Conservation (phyloP, 2,329 filamentous ascomycete genomes). For the Penicillium sp. region DNA sequence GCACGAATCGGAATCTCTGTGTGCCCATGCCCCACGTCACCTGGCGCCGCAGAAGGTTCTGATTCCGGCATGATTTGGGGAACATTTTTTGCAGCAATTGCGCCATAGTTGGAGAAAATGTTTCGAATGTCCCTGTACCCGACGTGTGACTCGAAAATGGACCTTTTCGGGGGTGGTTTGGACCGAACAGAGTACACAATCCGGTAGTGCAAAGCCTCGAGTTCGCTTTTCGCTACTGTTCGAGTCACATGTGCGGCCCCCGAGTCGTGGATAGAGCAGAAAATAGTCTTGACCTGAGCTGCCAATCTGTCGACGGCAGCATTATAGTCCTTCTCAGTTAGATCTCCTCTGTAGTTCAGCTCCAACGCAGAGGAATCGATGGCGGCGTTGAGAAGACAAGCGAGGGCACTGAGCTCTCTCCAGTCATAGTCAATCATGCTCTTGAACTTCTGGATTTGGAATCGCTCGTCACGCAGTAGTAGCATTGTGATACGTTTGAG, state of each 20-base stretch:
- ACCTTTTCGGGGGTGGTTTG: slow-evolving; percentile 53
- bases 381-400: slow-evolving; percentile 68
- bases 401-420: slow-evolving; percentile 60
- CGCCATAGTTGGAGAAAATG: slow-evolving; percentile 11
- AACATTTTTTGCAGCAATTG: not conserved
- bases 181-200: slow-evolving; percentile 68
- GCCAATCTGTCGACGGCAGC: slow-evolving; percentile 64
- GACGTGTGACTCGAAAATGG: slow-evolving; percentile 32
- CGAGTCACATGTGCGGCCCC: slow-evolving; percentile 68
- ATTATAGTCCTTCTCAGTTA: slow-evolving; percentile 59
- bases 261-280: slow-evolving; percentile 65
- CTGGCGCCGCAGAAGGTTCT: not conserved
- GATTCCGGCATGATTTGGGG: not conserved
- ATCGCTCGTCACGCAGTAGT: slow-evolving; percentile 30
- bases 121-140: slow-evolving; percentile 15
- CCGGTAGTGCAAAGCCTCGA: slow-evolving; percentile 72
- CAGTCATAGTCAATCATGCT: slow-evolving; percentile 53
- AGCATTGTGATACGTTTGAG: slow-evolving; percentile 30
- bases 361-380: slow-evolving; percentile 60
- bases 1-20: slow-evolving; percentile 9
- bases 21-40: not conserved
- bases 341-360: slow-evolving; percentile 30
- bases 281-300: slow-evolving; percentile 54
- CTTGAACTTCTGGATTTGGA: slow-evolving; percentile 31
- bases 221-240: slow-evolving; percentile 70